Evolutionary conservation across 2,329 filamentous ascomycete genomes (phyloP), one percentile per base, ranked within the genome.

Genomic region (Phaeophleospora eucalypticola): DNA sequence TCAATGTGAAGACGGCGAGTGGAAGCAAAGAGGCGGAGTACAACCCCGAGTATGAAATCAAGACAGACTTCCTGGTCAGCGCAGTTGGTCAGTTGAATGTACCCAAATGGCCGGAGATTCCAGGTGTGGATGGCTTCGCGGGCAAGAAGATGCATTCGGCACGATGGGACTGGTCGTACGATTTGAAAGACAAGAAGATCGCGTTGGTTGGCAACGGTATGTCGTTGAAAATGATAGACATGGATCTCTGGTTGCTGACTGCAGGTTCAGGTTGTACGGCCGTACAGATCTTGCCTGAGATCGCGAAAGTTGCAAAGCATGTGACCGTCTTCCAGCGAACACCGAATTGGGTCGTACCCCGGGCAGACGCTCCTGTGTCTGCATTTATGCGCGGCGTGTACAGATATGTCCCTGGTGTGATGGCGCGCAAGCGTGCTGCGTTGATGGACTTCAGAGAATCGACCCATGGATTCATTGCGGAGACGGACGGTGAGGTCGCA

Each of bases 91-190:
- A 82, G 55, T 64, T 82, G 29, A 42, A 82, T 54, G 63, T 72
- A 24, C 80, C 79, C 0, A 64, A 66, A 4, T 74, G 70, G 52
- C 76, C 77, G 0, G 59, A 70, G 1, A 76, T 80, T 10, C 63
- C 70, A 7, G 76, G 76, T 0, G 45, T 78, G 8, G 63, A 72
- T 0, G 62, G 66, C 4, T 80, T 78, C 46, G 61, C 71, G 34
- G 76, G 77, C 2, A 79, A 77, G 61, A 65, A 71, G 45, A 79
- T 76, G 69, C 79, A 82, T 51, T 76, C 73, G 2, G 77, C 78
- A 3, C 62, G 78, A n/a, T 82, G 79, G 78, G 78, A 82, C 49
- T 80, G 77, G 76, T 76, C 69, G 36, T 79, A 79, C 51, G 70
- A 74, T 41, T 56, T 79, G n/a, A 61, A 65, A 21, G 75, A 69